phyloP scores from a whole-genome alignment of 2,329 filamentous ascomycete genomes.

The Pseudogymnoascus sp. region DNA sequence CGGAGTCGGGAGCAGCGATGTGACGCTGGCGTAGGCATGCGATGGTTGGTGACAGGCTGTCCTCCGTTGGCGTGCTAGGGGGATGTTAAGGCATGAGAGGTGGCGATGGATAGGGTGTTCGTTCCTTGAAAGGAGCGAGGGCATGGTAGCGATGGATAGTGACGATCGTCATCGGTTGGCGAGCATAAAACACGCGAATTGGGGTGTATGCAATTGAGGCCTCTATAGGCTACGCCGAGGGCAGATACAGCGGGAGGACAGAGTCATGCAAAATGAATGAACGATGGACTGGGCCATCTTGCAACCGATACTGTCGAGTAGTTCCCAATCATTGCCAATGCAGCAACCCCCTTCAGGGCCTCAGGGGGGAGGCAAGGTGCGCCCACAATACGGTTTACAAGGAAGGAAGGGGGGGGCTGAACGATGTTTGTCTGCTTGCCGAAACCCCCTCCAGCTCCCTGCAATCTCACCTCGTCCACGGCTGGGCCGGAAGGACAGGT shows the following conservation, averaged over 20 bases:
- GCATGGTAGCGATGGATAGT: not conserved
- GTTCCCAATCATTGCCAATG: not conserved
- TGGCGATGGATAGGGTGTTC: not conserved
- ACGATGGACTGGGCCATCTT: not conserved
- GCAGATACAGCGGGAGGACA: not conserved
- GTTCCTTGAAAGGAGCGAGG: not conserved
- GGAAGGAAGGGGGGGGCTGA: not conserved
- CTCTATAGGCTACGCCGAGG: not conserved
- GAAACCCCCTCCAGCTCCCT: conserved; percentile 1
- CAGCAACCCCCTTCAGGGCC: not conserved
- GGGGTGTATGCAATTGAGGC: not conserved
- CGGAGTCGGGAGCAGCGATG: not conserved
- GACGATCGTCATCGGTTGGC: not conserved
- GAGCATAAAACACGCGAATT: not conserved
- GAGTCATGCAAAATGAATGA: not conserved
- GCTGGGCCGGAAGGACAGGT: not conserved
- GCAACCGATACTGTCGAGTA: not conserved
- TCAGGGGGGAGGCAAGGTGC: not conserved
- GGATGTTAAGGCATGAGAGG: not conserved
- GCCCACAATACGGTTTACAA: not conserved
- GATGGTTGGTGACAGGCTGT: not conserved
- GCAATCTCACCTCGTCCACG: not conserved
- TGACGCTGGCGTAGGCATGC: not conserved
- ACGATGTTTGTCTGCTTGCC: not conserved
- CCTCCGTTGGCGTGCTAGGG: not conserved